Evolutionary conservation across 768 basidiomycete genomes (phyloP), one percentile per base, ranked within the genome.

Genomic region (Collybiopsis confluens): DNA sequence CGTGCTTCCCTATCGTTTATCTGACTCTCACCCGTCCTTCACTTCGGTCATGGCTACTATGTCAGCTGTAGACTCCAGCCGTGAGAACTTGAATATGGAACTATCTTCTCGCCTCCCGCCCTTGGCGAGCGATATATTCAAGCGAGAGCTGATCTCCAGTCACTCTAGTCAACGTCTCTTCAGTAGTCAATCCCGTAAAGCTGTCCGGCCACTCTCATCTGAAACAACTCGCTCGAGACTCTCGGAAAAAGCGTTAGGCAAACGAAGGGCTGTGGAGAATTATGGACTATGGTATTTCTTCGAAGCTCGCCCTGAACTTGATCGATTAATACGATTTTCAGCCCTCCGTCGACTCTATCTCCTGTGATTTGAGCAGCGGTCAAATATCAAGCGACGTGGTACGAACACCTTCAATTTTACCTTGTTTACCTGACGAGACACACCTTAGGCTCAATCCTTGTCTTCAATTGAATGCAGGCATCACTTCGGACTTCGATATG

Each of bases 91-190:
- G 18, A 42, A 6, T 2, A 18, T n/a, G 18, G 23, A 52, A 21
- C n/a, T 18, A 16, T 15, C 30, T 20, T 2, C 20, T 33, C 52
- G 52, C 21, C 51, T 59, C 3, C 48, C 58, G 18, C 53, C 58
- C 3, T 27, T 59, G 30, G 58, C 58, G 16, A 59, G 58, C 41
- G 45, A 59, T 21, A 28, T 38, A 9, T 59, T 59, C 54, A 59
- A 59, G 45, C 41, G 48, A 49, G 56, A 57, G 38, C 52, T 59
- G 21, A 51, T 57, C 8, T 53, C 56, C 16, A 57, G 56, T 47
- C 56, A 59, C 30, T 59, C 58, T 5, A 54, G 47, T 28, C 56
- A 59, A 24, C 58, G 56, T n/a, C 49, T 59, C 30, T 59, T 53
- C 35, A 20, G 28, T 4, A 53, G 6, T 2, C 26, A 41, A 23